These are phyloP conservation scores for Penicillium maclennaniae DNA, from an alignment of 495 filamentous ascomycete species.

Conservation along the genomic window DNA sequence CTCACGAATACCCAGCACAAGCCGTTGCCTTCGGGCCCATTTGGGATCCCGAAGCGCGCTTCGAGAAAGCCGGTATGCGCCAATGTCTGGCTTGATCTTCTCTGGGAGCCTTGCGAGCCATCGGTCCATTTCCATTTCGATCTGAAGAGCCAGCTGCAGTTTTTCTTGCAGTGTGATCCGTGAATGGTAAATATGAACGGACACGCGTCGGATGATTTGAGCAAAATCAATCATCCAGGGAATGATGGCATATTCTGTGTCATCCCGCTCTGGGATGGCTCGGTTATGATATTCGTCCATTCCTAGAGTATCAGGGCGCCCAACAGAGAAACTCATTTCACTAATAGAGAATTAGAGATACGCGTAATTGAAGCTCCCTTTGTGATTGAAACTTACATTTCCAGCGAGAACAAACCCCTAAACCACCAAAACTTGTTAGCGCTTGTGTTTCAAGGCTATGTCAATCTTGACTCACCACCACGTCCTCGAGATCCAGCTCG, in stretches of 20 bases:
- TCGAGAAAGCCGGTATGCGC: slow-evolving; percentile 15
- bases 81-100: slow-evolving; percentile 32
- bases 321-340: slow-evolving; percentile 42
- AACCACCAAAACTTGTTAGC: background rate
- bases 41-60: slow-evolving; percentile 36
- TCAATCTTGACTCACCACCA: slow-evolving; percentile 34
- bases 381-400: slow-evolving; percentile 27
- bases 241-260: slow-evolving; percentile 39
- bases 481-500: slow-evolving; percentile 40
- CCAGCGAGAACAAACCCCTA: slow-evolving; percentile 41
- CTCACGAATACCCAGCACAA: slow-evolving; percentile 38
- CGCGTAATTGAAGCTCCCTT: background rate
- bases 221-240: slow-evolving; percentile 44
- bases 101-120: slow-evolving; percentile 37
- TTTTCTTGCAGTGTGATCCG: slow-evolving; percentile 39
- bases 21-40: slow-evolving; percentile 36
- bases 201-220: slow-evolving; percentile 38
- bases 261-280: slow-evolving; percentile 34
- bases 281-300: slow-evolving; percentile 45
- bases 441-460: background rate
- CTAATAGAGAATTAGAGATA: slow-evolving; percentile 10
- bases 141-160: slow-evolving; percentile 32
- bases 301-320: slow-evolving; percentile 40
- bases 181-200: slow-evolving; percentile 41
- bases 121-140: slow-evolving; percentile 35